A percentile compares a stretch with the other conserved stretches of the same genome.
These are phyloP conservation scores for Fragilariopsis cylindrus DNA, from an alignment of 108 stramenopile species.

Conservation along the genomic window DNA sequence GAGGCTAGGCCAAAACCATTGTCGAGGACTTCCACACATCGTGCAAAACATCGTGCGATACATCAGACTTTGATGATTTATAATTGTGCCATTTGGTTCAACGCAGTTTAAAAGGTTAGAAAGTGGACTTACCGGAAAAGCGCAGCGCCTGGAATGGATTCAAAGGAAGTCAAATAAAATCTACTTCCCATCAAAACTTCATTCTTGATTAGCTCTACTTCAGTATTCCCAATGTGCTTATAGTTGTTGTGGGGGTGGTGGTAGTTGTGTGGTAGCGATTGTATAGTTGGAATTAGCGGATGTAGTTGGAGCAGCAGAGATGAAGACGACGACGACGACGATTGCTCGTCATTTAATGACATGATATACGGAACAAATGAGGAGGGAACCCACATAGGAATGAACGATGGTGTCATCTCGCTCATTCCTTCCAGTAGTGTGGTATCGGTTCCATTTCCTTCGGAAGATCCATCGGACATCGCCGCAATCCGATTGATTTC, in stretches of 20 bases:
- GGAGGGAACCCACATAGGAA: constrained; percentile 70
- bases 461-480: background rate
- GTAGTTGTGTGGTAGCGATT: constrained; percentile 33
- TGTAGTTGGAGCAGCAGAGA: background rate
- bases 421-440: constrained; percentile 14
- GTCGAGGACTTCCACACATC: too few relatives aligned
- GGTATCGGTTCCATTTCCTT: constrained; percentile 8
- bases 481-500: constrained; percentile 7
- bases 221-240: constrained; percentile 14
- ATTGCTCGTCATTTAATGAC: background rate
- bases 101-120: too few relatives aligned
- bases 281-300: background rate
- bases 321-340: background rate
- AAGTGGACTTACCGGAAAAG: constrained; percentile 40
- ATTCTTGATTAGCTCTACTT: constrained; percentile 53
- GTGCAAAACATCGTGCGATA: too few relatives aligned
- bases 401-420: constrained; percentile 39
- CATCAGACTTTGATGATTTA: too few relatives aligned
- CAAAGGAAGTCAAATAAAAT: constrained; percentile 63
- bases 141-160: constrained; percentile 58
- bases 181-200: constrained; percentile 50
- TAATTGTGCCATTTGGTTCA: too few relatives aligned
- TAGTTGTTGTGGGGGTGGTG: background rate
- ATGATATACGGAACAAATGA: constrained; percentile 55
- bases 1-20: too few relatives aligned